These are phyloP conservation scores for Aspergillus candidus DNA, from an alignment of 2,329 filamentous ascomycete genomes.

Conservation along the genomic window DNA sequence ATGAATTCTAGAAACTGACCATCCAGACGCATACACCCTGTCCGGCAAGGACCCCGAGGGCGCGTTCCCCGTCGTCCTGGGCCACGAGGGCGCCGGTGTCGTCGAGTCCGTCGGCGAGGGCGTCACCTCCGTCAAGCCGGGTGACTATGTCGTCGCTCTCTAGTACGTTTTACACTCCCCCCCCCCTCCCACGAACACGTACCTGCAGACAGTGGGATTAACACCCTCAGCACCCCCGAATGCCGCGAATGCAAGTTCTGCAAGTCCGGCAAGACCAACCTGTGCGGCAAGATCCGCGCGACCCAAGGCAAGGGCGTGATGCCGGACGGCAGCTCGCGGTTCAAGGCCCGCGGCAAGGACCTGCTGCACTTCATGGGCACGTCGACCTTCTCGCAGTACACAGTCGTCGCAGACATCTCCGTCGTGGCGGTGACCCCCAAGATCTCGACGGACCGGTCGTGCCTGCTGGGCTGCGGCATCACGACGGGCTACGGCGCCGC, in stretches of 20 bases:
- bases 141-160: conserved; percentile 84
- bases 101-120: conserved; percentile 93
- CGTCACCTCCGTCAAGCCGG: conserved; percentile 87
- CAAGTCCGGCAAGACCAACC: conserved; percentile 98
- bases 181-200: too few species aligned
- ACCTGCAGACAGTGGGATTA: not conserved
- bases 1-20: not conserved
- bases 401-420: conserved; percentile 96
- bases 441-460: conserved; percentile 92
- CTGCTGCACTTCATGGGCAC: conserved; percentile 99
- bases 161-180: conserved; percentile 53
- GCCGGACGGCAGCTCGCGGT: conserved; percentile 93
- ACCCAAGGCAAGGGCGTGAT: conserved; percentile 95
- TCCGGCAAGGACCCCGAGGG: conserved; percentile 97
- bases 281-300: conserved; percentile 96
- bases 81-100: conserved; percentile 85
- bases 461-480: conserved; percentile 94
- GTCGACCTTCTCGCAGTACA: conserved; percentile 98
- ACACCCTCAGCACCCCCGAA: conserved; percentile 75
- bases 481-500: conserved; percentile 97
- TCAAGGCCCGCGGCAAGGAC: conserved; percentile 91
- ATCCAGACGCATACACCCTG: conserved; percentile 79
- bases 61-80: conserved; percentile 81
- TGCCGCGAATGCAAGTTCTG: conserved; percentile 99
- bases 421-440: conserved; percentile 87